Conservation (phyloP, 176 grass and related monocot genomes). For the Oryza coarctata region DNA sequence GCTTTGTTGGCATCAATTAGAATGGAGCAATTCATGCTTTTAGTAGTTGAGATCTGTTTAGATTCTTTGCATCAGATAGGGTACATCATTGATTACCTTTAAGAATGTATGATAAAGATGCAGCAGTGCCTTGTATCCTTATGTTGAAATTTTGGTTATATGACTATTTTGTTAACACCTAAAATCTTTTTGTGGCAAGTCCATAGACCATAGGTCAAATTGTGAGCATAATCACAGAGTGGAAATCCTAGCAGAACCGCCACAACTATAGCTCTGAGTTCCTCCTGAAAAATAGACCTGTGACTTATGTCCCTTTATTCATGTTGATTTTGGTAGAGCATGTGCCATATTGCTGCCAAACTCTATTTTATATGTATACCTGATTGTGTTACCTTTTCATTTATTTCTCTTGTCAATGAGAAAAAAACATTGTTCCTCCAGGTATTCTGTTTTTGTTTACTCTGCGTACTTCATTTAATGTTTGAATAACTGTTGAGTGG, state of each 20-base stretch:
- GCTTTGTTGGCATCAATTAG: neutral
- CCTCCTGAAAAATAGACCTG: neutral
- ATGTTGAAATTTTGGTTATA: neutral
- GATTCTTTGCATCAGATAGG: neutral
- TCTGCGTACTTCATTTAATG: neutral
- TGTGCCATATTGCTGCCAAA: constrained; percentile 3
- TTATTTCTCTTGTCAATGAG: neutral
- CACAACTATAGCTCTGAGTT: neutral
- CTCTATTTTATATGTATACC: neutral
- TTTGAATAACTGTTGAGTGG: neutral
- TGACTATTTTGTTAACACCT: constrained; percentile 4
- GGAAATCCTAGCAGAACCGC: constrained; percentile 9
- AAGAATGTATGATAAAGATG: neutral
- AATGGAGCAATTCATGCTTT: neutral
- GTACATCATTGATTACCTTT: neutral
- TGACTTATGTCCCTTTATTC: neutral
- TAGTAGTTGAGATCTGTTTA: neutral
- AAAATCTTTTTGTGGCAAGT: neutral
- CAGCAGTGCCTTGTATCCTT: neutral
- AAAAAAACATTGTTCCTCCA: neutral
- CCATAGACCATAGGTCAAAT: neutral
- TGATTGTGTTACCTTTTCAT: neutral
- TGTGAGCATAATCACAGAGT: neutral
- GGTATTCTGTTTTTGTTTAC: neutral
- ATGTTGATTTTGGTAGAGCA: neutral